phyloP scores from a whole-genome alignment of 176 grass and related monocot genomes.

The Musa beccarii region DNA sequence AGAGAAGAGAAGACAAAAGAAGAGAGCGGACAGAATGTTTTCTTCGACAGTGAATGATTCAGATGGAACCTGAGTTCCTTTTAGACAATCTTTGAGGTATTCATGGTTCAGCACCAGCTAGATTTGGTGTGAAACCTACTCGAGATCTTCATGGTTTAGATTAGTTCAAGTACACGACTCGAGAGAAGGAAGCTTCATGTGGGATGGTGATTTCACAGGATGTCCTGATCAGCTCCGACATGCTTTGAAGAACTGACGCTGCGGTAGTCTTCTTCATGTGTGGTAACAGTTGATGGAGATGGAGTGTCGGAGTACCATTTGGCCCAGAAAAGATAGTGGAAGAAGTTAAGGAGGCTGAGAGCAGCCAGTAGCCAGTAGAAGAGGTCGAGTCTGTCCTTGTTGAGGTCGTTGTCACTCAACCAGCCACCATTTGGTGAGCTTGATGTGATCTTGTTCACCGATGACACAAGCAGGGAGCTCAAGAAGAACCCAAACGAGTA shows the following conservation, averaged over 20 bases:
- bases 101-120: no score
- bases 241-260: not conserved
- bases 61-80: no score
- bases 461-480: constrained; percentile 74
- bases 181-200: not conserved
- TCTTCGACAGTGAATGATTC: no score
- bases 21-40: no score
- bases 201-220: not conserved
- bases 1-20: no score
- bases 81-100: no score
- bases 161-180: no score
- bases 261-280: not conserved
- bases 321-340: constrained; percentile 75
- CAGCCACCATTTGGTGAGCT: constrained; percentile 32
- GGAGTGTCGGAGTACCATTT: constrained; percentile 51
- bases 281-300: not conserved
- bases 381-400: constrained; percentile 78
- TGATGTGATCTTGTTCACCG: constrained; percentile 79
- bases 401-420: constrained; percentile 82
- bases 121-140: no score
- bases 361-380: constrained; percentile 78
- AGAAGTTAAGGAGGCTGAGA: constrained; percentile 77
- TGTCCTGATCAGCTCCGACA: not conserved
- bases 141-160: no score
- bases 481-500: constrained; percentile 97